These are phyloP conservation scores for Tetraselmis striata DNA, from an alignment of 139 green algal genomes.

Conservation along the genomic window DNA sequence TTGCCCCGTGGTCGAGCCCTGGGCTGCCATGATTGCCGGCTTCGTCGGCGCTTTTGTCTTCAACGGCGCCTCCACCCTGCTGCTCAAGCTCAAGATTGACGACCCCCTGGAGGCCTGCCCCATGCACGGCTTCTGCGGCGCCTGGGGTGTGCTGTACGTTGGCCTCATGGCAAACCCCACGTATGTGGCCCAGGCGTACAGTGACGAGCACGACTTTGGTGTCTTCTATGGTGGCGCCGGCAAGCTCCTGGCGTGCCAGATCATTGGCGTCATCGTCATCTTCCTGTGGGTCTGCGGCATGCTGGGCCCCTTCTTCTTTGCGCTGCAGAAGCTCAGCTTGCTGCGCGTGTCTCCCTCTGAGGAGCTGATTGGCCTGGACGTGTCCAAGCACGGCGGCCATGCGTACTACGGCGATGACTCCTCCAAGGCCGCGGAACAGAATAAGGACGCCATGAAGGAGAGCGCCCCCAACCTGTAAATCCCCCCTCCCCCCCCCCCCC, in stretches of 20 bases:
- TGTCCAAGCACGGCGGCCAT: constrained; percentile 57
- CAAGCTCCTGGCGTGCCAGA: constrained; percentile 41
- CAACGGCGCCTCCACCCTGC: constrained; percentile 34
- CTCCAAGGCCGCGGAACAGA: not conserved
- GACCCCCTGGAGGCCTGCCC: constrained; percentile 60
- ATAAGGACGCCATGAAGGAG: not conserved
- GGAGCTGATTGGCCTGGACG: constrained; percentile 57
- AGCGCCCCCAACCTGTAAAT: not conserved
- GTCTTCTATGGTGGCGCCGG: constrained; percentile 52
- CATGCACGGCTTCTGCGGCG: constrained; percentile 67
- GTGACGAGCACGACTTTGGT: constrained; percentile 20
- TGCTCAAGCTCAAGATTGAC: constrained; percentile 51
- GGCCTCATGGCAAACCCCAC: constrained; percentile 43
- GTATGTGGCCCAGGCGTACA: constrained; percentile 44
- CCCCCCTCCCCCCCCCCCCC: not conserved
- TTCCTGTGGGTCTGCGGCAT: constrained; percentile 50
- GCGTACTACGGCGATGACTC: not conserved
- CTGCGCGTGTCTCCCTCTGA: constrained; percentile 56
- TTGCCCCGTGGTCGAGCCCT: constrained; percentile 66
- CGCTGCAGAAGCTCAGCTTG: constrained; percentile 42
- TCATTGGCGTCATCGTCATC: constrained; percentile 60
- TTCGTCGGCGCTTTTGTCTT: constrained; percentile 47
- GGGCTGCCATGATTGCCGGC: constrained; percentile 75
- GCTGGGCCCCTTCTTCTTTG: constrained; percentile 63
- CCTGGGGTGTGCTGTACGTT: constrained; percentile 47